Percentiles rank a stretch among this genome's conserved stretches.
These are phyloP conservation scores for Sechiopsis laciniata DNA, from an alignment of 306 rosid species.

Conservation along the genomic window DNA sequence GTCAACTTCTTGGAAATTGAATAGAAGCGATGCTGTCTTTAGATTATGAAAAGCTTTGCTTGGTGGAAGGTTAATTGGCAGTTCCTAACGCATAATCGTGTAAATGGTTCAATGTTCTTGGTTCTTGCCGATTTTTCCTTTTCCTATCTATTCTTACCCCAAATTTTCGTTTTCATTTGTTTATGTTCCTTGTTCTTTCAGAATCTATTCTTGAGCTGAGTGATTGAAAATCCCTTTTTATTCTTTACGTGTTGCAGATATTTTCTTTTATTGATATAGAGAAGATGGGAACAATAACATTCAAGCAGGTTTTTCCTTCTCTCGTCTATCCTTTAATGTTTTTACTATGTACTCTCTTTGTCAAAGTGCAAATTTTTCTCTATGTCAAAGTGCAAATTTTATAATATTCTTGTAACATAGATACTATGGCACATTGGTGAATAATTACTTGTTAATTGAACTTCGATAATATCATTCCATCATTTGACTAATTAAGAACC, in stretches of 20 bases:
- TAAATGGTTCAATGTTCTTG: not conserved
- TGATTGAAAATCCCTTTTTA: not conserved
- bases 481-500: not conserved
- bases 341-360: not conserved
- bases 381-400: not conserved
- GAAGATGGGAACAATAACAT: conserved; percentile 57
- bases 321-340: conserved; percentile 11
- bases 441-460: conserved; percentile 3
- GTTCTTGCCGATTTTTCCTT: not conserved
- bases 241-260: conserved; percentile 43
- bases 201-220: not conserved
- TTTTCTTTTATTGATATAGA: conserved; percentile 67
- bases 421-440: conserved; percentile 1
- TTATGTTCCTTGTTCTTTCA: not conserved
- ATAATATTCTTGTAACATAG: not conserved
- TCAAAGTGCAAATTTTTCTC: not conserved
- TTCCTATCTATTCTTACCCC: not conserved
- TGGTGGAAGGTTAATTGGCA: not conserved
- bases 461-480: not conserved
- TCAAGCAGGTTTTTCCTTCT: conserved; percentile 55
- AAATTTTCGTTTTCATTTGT: conserved; percentile 12
- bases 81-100: not conserved
- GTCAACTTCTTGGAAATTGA: not conserved
- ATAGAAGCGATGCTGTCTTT: too few relatives aligned
- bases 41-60: conserved; percentile 1